Conservation (phyloP, 805 yeast species). For the Candida multigemmis region DNA sequence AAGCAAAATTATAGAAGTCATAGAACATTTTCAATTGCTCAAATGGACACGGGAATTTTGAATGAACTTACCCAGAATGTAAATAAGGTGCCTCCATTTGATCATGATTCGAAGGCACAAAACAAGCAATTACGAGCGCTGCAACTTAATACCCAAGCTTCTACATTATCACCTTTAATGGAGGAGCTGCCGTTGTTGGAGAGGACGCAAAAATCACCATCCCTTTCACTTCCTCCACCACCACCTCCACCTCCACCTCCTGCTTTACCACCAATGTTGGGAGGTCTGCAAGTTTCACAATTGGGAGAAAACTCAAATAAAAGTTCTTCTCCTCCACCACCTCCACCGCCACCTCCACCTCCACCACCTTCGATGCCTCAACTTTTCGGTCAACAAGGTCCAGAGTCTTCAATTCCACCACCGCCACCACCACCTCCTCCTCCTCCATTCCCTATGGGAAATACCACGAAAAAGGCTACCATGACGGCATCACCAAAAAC, state of each 20-base stretch:
- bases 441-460: conserved; percentile 15
- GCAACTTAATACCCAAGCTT: conserved; percentile 17
- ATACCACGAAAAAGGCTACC: conserved; percentile 1
- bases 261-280: conserved; percentile 5
- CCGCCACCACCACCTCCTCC: conserved; percentile 20
- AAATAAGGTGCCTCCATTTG: conserved; percentile 29
- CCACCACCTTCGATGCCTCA: conserved; percentile 12
- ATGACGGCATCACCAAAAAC: conserved; percentile 7
- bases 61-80: conserved; percentile 46
- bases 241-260: conserved; percentile 17
- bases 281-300: conserved; percentile 7
- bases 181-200: too few relatives aligned
- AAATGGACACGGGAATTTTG: conserved; percentile 41
- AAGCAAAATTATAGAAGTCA: conserved; percentile 15
- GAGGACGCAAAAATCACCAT: too few relatives aligned
- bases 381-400: conserved; percentile 9
- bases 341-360: conserved; percentile 17
- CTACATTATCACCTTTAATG: conserved; percentile 8
- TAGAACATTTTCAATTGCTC: conserved; percentile 25
- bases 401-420: conserved; percentile 8
- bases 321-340: conserved; percentile 19
- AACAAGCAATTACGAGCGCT: conserved; percentile 8
- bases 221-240: too few relatives aligned
- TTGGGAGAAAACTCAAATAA: conserved; percentile 1
- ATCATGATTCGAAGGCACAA: conserved; percentile 7